Conservation (phyloP, 2,329 filamentous ascomycete genomes). For the Phyllachora maydis region DNA sequence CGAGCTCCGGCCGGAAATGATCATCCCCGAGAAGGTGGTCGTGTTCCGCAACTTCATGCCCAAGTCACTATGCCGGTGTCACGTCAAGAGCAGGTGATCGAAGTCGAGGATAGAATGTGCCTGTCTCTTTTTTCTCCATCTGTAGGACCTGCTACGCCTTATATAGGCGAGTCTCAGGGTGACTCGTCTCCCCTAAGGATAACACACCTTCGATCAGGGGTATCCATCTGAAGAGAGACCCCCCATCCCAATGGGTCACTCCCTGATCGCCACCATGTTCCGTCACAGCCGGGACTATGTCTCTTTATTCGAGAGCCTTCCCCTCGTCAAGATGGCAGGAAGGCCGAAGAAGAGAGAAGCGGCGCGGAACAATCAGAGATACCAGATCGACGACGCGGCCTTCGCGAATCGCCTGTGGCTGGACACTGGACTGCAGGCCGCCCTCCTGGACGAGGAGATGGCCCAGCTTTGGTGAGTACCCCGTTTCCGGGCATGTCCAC, state of each 20-base stretch:
- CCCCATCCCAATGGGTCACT: no score
- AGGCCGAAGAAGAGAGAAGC: constrained; percentile 66
- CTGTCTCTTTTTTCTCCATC: no score
- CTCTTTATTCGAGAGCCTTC: constrained; percentile 46
- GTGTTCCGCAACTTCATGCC: constrained; percentile 59
- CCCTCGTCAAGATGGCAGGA: constrained; percentile 57
- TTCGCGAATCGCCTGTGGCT: constrained; percentile 66
- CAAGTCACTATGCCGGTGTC: constrained; percentile 49
- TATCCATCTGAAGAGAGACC: no score
- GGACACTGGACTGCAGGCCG: constrained; percentile 50
- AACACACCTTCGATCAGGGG: no score
- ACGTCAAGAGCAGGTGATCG: no score
- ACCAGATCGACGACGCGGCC: constrained; percentile 52
- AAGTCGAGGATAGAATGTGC: no score
- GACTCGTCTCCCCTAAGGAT: no score
- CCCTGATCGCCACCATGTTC: no score
- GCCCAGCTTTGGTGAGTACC: constrained; percentile 26
- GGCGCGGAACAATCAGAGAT: constrained; percentile 74
- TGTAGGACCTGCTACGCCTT: no score
- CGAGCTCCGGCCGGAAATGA: constrained; percentile 37
- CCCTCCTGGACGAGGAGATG: constrained; percentile 21
- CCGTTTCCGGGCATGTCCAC: no score
- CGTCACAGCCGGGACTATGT: constrained; percentile 60
- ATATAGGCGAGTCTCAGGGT: no score
- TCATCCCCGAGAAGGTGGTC: constrained; percentile 43